These are phyloP conservation scores for Ogataea trehaloabstinens DNA, from an alignment of 805 yeast species.

Conservation along the genomic window DNA sequence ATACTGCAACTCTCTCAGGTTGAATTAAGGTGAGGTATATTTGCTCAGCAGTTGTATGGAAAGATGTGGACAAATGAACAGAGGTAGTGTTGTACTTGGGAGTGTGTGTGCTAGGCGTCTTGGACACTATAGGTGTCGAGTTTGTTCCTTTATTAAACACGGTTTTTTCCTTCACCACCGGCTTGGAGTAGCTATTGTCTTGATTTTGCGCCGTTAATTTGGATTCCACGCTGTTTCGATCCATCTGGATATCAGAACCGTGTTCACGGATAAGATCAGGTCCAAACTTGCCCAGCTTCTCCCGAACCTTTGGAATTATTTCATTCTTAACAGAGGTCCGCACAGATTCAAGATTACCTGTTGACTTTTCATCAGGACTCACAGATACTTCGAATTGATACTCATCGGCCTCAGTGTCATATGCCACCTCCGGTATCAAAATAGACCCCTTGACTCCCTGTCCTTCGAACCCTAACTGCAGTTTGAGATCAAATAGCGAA, in stretches of 20 bases:
- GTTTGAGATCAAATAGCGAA: conserved; percentile 77
- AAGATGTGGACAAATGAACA: conserved; percentile 70
- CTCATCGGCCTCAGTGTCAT: conserved; percentile 84
- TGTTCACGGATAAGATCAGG: conserved; percentile 69
- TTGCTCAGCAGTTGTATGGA: conserved; percentile 87
- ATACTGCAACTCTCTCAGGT: conserved; percentile 77
- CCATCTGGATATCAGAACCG: conserved; percentile 85
- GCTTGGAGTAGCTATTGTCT: conserved; percentile 24
- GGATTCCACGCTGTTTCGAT: conserved; percentile 61
- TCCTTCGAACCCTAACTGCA: conserved; percentile 62
- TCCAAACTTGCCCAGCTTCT: conserved; percentile 64
- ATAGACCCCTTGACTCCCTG: conserved; percentile 58
- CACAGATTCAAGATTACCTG: conserved; percentile 43
- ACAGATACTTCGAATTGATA: conserved; percentile 79
- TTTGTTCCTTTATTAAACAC: conserved; percentile 24
- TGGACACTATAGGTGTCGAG: conserved; percentile 9
- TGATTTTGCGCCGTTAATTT: conserved; percentile 53
- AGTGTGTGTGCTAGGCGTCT: conserved; percentile 14
- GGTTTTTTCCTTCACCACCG: conserved; percentile 29
- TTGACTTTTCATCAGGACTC: conserved; percentile 46
- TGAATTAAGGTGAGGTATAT: conserved; percentile 74
- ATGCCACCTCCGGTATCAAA: conserved; percentile 87
- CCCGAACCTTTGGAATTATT: conserved; percentile 70
- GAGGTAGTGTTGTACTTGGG: conserved; percentile 81
- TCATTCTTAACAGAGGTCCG: conserved; percentile 47